Evolutionary conservation across 805 yeast species (phyloP).

Genomic region (Blastobotrys muscicola): DNA sequence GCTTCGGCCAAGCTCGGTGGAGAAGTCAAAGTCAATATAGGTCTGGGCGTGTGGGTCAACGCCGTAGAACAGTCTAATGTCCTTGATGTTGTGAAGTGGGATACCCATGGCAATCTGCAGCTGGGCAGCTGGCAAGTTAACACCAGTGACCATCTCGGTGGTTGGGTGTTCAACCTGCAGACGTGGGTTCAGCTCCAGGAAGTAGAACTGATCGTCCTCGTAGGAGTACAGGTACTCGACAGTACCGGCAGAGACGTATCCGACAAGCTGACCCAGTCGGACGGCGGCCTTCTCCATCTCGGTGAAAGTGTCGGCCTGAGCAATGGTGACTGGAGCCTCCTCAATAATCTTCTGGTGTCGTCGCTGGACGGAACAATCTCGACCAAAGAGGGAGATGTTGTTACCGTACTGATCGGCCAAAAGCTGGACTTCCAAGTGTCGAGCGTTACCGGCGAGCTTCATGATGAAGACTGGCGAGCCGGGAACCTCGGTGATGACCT

Average conservation of each 20-base stretch:
- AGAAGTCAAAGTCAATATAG: conserved; percentile 84
- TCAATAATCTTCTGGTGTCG: conserved; percentile 98
- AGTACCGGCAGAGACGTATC: conserved; percentile 98
- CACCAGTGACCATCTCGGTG: conserved; percentile 98
- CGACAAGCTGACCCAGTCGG: conserved; percentile 90
- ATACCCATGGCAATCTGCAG: conserved; percentile 99
- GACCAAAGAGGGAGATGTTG: conserved; percentile 92
- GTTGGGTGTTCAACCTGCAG: conserved; percentile 99
- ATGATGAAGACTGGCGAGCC: conserved; percentile 98
- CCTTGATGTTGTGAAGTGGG: conserved; percentile 89
- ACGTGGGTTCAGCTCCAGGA: conserved; percentile 95
- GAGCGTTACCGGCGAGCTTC: conserved; percentile 95
- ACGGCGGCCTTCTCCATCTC: conserved; percentile 97
- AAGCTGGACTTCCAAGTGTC: conserved; percentile 96
- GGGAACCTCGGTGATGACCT: conserved; percentile 95
- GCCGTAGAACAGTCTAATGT: conserved; percentile 87
- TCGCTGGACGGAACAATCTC: conserved; percentile 99
- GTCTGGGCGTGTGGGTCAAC: conserved; percentile 91
- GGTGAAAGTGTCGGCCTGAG: conserved; percentile 73
- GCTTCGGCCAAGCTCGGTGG: conserved; percentile 55
- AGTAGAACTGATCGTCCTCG: conserved; percentile 89
- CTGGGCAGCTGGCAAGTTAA: conserved; percentile 96
- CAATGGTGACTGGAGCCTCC: conserved; percentile 98
- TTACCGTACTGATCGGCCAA: conserved; percentile 98
- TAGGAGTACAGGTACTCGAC: conserved; percentile 95